Evolutionary conservation across 1,139 yeast genomes (phyloP).

Genomic region (Suhomyces terraborum): DNA sequence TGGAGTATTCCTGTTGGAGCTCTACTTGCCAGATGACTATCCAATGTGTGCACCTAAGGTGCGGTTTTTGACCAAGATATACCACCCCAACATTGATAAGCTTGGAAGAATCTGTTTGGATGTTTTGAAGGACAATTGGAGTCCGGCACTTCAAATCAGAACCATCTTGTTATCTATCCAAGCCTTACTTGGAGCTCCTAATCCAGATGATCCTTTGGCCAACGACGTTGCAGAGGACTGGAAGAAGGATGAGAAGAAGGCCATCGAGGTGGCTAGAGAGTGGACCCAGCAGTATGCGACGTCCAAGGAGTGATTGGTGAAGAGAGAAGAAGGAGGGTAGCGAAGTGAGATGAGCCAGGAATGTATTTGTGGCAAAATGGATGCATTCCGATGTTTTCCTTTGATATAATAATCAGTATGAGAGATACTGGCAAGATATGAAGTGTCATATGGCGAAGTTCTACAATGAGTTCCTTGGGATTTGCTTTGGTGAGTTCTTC

Average conservation of each 20-base stretch:
- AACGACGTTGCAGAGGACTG: conserved; percentile 97
- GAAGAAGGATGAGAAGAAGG: conserved; percentile 81
- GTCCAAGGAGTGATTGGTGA: conserved; percentile 4
- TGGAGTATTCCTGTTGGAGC: conserved; percentile 74
- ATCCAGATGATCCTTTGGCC: conserved; percentile 97
- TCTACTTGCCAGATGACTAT: conserved; percentile 84
- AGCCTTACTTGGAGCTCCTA: conserved; percentile 92
- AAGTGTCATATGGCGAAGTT: too few relatives aligned
- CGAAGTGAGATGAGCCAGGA: background rate
- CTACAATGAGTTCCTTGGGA: too few relatives aligned
- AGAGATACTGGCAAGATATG: too few relatives aligned
- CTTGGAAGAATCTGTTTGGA: conserved; percentile 94
- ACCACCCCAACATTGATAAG: conserved; percentile 95
- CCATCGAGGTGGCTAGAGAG: conserved; percentile 79
- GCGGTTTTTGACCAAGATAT: conserved; percentile 86
- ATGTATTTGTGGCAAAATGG: background rate
- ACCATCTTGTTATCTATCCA: conserved; percentile 92
- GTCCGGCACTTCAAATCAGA: conserved; percentile 96
- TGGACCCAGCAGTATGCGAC: conserved; percentile 79
- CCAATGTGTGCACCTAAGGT: conserved; percentile 95
- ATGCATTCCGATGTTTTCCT: too few relatives aligned
- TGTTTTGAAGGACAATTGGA: conserved; percentile 89
- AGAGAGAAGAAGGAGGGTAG: background rate
- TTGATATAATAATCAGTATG: too few relatives aligned
- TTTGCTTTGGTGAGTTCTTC: too few relatives aligned